Evolutionary conservation across 345 rosid species (phyloP).

Genomic region (Melaleuca quinquenervia): DNA sequence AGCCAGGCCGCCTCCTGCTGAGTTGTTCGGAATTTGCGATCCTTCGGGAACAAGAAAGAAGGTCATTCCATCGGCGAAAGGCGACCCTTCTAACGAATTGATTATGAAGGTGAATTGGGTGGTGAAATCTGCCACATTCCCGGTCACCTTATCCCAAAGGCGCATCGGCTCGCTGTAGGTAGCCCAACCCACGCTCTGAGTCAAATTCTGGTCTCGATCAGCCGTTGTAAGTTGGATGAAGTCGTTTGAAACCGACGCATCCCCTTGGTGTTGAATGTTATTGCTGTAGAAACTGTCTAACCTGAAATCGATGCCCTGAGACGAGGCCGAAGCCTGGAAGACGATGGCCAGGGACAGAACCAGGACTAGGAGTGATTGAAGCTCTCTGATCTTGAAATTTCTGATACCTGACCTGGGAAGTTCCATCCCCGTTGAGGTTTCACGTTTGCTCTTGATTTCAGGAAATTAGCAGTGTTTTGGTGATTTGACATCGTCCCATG

Average conservation of each 20-base stretch:
- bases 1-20: background rate
- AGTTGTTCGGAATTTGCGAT: background rate
- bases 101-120: slow-evolving; percentile 11
- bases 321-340: no score
- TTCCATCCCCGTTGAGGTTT: no score
- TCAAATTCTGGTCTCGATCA: background rate
- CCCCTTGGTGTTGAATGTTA: fast-evolving
- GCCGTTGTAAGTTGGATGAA: background rate
- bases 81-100: background rate
- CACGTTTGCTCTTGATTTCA: no score
- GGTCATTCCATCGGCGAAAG: background rate
- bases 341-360: no score
- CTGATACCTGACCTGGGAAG: no score
- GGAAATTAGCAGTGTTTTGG: no score
- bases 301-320: no score
- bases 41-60: slow-evolving; percentile 6
- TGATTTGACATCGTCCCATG: no score
- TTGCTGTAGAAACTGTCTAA: fast-evolving
- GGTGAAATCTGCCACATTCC: background rate
- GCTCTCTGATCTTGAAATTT: no score
- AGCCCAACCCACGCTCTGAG: background rate
- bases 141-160: background rate
- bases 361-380: no score
- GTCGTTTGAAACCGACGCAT: fast-evolving
- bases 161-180: background rate